Base-by-base conservation (phyloP, 257 asterid species). In the Solanum pennellii region DNA sequence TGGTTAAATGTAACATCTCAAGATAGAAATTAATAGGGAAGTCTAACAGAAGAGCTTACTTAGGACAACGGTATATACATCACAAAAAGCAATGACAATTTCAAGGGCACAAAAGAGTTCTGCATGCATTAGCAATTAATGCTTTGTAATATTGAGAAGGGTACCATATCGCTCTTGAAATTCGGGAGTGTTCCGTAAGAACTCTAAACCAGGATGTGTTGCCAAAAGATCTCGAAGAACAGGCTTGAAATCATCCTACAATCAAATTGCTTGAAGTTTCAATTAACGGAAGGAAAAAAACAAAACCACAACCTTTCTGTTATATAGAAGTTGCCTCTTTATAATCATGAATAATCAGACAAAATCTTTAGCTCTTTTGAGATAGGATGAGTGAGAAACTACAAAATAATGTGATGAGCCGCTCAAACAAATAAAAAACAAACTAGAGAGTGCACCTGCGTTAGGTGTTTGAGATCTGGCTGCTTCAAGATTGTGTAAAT, bases 121-220 rank as follows among this genome's bases (percentile, higher is more conserved):
- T 74, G 52, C 49, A 74, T 74, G 82, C 66, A 79, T 79, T 60
- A 79, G 35, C 35, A 45, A 82, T 6, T 49, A 49, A 31, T 49
- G 18, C 47, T 69, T 83, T 74, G 41, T 52, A 80, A 37, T n/a
- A 85, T 74, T 18, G 72, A 89, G 87, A 87, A 72, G 88, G 88
- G 79, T 96, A 97, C 99, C 98, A 88, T 97, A 97, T 97, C 99
- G 94, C 93, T 97, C 99, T 92, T 97, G 99, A 92, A 97, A 97
- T 89, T 97, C 99, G 87, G 99, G 99, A 89, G 99, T 97, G 84
- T 97, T 93, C 90, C 95, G 99, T 89, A 97, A 92, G 96, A 97
- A 97, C 90, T 96, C 99, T 92, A 97, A 90, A 87, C 99, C 99
- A 12, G 99, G 99, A 93, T 97, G 99, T 91, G 99, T 91, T 69